Evolutionary conservation across 306 rosid species (phyloP), one percentile per base, ranked within the genome.

Genomic region (Alnus glutinosa): DNA sequence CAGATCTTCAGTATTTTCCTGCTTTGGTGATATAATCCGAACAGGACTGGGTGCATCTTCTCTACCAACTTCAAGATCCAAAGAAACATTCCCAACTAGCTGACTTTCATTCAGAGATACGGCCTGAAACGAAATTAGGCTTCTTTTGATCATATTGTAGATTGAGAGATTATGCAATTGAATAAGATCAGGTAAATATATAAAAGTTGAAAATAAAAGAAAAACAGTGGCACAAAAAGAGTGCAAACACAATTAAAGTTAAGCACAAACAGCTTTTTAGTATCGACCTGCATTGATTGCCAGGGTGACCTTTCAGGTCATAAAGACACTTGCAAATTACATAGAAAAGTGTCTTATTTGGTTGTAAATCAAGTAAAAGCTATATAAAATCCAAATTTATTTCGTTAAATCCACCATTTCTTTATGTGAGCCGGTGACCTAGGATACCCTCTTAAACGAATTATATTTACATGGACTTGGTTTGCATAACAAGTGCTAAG

Each of bases 81-180:
- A 67, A 73, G 83, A 81, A 63, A 89, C 89, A 86, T 84, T 87
- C 74, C 91, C 89, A 18, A 93, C 85, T 34, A 95, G 89, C 88
- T 92, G 96, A 80, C 82, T 91, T 84, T 92, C 98, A 88, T 93
- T 93, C 75, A 84, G 30, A 82, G 90, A 84, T 86, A 95, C 91
- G 34, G 91, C 96, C 98, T 95, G 92, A 84, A 89, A 88, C 75
- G 77, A 83, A 42, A 82, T 77, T 44, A 77, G 61, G 74, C 37
- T 80, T 80, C 75, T 71, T 76, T 79, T 69, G 58, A 74, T 84
- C 61, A 76, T 67, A 51, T 55, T 49, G 76, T 36, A 28, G 9
- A 42, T 55, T 75, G 61, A 68, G 78, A 74, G 63, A 52, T 73
- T 55, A 64, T 55, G 37, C 64, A 73, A 63, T 67, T 36, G 16